A percentile compares a stretch with the other conserved stretches of the same genome.
Conservation (phyloP, 345 rosid genomes). For the Carallia pectinifolia region DNA sequence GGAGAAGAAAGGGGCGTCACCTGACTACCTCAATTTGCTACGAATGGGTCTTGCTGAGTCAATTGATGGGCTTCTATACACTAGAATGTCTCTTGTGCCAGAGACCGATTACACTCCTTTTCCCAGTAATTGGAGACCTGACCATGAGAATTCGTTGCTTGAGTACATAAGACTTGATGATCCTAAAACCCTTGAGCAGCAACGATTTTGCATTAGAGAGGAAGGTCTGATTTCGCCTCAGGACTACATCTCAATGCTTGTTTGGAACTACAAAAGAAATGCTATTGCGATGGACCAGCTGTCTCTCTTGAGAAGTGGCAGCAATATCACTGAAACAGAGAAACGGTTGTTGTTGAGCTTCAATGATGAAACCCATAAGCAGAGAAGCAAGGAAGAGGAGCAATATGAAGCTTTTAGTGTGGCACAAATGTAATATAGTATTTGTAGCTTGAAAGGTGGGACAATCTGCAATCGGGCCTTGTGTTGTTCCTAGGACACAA, state of each 20-base stretch:
- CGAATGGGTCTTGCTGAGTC: slow-evolving; percentile 94
- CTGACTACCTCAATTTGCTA: slow-evolving; percentile 73
- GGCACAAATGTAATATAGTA: slow-evolving; percentile 19
- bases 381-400: slow-evolving; percentile 19
- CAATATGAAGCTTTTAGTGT: slow-evolving; percentile 16
- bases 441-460: neutral
- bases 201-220: slow-evolving; percentile 54
- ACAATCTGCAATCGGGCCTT: neutral
- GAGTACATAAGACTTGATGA: slow-evolving; percentile 80
- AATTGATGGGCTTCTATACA: slow-evolving; percentile 84
- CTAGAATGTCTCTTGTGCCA: slow-evolving; percentile 93
- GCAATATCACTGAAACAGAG: slow-evolving; percentile 26
- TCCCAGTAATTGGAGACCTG: slow-evolving; percentile 85
- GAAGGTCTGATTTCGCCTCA: slow-evolving; percentile 91
- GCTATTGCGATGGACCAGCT: slow-evolving; percentile 63
- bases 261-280: slow-evolving; percentile 95
- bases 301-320: slow-evolving; percentile 40
- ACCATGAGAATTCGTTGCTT: slow-evolving; percentile 74
- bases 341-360: slow-evolving; percentile 6
- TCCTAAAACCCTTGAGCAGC: slow-evolving; percentile 75
- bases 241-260: slow-evolving; percentile 87
- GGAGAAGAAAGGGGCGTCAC: slow-evolving; percentile 90
- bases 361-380: neutral
- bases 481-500: slow-evolving; percentile 2
- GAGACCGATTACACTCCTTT: slow-evolving; percentile 88